Percentiles rank a stretch among this genome's conserved stretches.
These are phyloP conservation scores for Saccharomycopsis fermentans DNA, from an alignment of 805 yeast genomes.

Conservation along the genomic window DNA sequence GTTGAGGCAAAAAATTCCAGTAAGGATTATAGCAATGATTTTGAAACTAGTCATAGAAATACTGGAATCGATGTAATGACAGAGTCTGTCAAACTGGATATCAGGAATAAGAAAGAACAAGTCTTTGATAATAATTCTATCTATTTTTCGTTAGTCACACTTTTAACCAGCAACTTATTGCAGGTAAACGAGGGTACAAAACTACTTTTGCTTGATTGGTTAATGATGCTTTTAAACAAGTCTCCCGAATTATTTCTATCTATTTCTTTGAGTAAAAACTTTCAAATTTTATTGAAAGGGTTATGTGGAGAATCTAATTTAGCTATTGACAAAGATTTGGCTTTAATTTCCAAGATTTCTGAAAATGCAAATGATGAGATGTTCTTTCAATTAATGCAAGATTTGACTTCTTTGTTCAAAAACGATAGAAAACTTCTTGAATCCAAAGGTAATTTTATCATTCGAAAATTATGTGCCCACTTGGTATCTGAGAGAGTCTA, in stretches of 20 bases:
- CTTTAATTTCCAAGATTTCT: constrained; percentile 63
- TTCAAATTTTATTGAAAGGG: constrained; percentile 69
- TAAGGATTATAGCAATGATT: background rate
- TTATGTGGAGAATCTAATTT: constrained; percentile 53
- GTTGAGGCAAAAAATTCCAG: background rate
- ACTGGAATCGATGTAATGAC: background rate
- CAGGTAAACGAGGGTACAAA: constrained; percentile 74
- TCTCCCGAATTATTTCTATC: constrained; percentile 49
- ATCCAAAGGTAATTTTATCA: constrained; percentile 69
- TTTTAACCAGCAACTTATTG: constrained; percentile 28
- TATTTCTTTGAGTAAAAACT: constrained; percentile 46
- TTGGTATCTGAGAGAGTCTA: constrained; percentile 77
- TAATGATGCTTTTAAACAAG: constrained; percentile 66
- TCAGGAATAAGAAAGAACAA: constrained; percentile 20
- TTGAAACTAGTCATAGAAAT: background rate
- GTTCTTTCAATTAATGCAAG: constrained; percentile 64
- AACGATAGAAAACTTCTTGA: constrained; percentile 59
- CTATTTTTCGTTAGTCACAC: constrained; percentile 4
- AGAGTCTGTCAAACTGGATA: constrained; percentile 1
- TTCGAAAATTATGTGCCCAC: constrained; percentile 73
- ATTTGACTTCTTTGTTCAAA: constrained; percentile 59
- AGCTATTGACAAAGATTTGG: constrained; percentile 65
- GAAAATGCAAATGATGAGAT: constrained; percentile 63
- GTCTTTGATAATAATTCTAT: constrained; percentile 10
- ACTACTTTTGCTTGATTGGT: constrained; percentile 83